Conservation (phyloP, 2,329 filamentous ascomycete species). For the Peltaster fructicola region DNA sequence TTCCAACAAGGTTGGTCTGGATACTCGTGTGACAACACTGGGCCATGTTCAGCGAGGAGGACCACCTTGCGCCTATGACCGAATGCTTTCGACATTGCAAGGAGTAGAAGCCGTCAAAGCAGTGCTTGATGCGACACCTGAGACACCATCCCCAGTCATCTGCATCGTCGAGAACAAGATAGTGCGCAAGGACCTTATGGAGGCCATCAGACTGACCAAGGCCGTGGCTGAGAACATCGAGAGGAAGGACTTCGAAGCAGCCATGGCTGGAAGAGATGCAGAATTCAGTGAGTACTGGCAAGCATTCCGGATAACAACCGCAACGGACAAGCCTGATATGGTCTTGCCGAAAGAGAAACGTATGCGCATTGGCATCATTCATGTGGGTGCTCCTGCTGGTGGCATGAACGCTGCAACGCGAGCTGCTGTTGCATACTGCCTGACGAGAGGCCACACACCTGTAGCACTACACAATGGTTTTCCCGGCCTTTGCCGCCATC, state of each 20-base stretch:
- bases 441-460: slow-evolving; percentile 80
- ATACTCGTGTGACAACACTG: slow-evolving; percentile 86
- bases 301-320: slow-evolving; percentile 81
- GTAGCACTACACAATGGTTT: slow-evolving; percentile 94
- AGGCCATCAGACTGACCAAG: slow-evolving; percentile 76
- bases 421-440: slow-evolving; percentile 81
- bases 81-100: slow-evolving; percentile 81
- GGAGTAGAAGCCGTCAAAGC: slow-evolving; percentile 88
- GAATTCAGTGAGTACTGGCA: slow-evolving; percentile 88
- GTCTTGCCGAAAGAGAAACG: slow-evolving; percentile 56
- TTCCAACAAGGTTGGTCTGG: slow-evolving; percentile 61
- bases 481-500: slow-evolving; percentile 79
- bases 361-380: slow-evolving; percentile 89
- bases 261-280: slow-evolving; percentile 75
- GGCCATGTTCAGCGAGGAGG: slow-evolving; percentile 97
- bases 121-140: slow-evolving; percentile 72
- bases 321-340: slow-evolving; percentile 53
- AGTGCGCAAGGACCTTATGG: slow-evolving; percentile 69
- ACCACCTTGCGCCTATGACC: slow-evolving; percentile 79
- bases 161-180: slow-evolving; percentile 98
- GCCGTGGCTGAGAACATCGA: slow-evolving; percentile 68
- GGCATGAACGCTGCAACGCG: slow-evolving; percentile 96
- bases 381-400: slow-evolving; percentile 88
- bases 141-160: slow-evolving; percentile 85
- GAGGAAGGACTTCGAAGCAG: slow-evolving; percentile 66